Base-by-base conservation (phyloP, 179 eudicot genomes). In the Silene coronaria region DNA sequence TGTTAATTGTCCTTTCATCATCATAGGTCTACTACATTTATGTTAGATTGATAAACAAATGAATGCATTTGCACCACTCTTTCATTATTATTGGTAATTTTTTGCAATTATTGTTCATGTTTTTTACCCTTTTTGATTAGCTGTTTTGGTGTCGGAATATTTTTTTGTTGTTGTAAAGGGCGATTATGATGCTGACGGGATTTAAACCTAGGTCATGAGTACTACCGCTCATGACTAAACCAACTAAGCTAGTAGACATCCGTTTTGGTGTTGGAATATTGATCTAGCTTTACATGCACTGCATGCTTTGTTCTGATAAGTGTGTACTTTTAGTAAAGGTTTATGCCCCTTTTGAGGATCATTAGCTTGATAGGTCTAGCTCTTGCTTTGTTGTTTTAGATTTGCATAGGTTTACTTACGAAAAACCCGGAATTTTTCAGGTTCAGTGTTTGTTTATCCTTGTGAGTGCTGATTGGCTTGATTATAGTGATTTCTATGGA, bases 1-100 rank as follows among this genome's bases (percentile, higher is more conserved):
- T 76, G 53, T 46, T 78, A 72, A 73, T 66, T 82, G 81, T 51
- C 77, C 67, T 75, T 78, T 70, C 61, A 61, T 79, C 32, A 24
- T 10, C 68, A 42, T 7, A 67, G 32, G 45, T 63, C 67, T 28
- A 53, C 58, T 14, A 73, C 75, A 71, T 82, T 75, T 71, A 32
- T 55, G 67, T 42, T 36, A 76, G 67, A 62, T 75, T 80, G 75
- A 72, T 78, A 69, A 66, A 26, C 58, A 62, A 55, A 57, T 75
- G 59, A 55, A 57, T 75, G 59, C 71, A 70, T 68, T 62, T 71
- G 68, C 58, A 57, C 67, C 68, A 69, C 38, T 24, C 38, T 67
- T 76, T 70, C 71, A 22, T 69, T 70, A 36, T 17, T 24, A 36
- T 12, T 24, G 14, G 75, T 73, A 30, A 28, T 53, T 27, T 22